Evolutionary conservation across 192 early-diverging fungal species (phyloP), one percentile per base, ranked within the genome.

Genomic region (Linnemannia zychae): DNA sequence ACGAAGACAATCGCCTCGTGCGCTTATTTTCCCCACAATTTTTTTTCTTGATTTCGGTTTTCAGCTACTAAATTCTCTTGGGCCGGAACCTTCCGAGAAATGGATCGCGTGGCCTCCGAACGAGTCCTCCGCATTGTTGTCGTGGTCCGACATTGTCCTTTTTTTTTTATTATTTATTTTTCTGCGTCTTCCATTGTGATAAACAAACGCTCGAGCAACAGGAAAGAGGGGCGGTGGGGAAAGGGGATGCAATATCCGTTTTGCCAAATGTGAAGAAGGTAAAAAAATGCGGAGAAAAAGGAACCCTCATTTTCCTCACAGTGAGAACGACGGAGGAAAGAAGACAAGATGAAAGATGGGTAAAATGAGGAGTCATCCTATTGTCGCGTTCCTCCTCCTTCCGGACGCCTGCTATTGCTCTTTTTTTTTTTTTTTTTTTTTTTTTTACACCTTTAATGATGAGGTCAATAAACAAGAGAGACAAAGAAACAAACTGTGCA

Each of bases 251-350:
- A 12, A 24, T 63, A 28, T 63, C 24, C 28, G 9, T 31, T 31
- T 63, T 63, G 52, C 52, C 57, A 63, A 63, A 31, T 63, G n/a
- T 44, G 9, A 44, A 63, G 57, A 31, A 52, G 22, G 7, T 9
- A n/a, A 63, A 63, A 63, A 28, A 63, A 63, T 63, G 57, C 57
- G 57, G 57, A 63, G 57, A 63, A 63, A 63, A 63, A 13, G 22
- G 28, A 15, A 63, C 57, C 57, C 57, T 63, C 57, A 13, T 63
- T 63, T 60, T 63, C 31, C 57, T 63, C 57, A 63, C 57, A 63
- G 28, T 28, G 28, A 24, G 57, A 16, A 63, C 9, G 28, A 63
- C 0, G n/a, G n/a, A n/a, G n/a, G n/a, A n/a, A n/a, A n/a, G n/a
- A 22, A 13, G 22, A 63, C 24, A 33, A 0, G 57, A 63, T 63